Conservation (phyloP, 345 rosid species). For the Eucalyptus tenuipes region DNA sequence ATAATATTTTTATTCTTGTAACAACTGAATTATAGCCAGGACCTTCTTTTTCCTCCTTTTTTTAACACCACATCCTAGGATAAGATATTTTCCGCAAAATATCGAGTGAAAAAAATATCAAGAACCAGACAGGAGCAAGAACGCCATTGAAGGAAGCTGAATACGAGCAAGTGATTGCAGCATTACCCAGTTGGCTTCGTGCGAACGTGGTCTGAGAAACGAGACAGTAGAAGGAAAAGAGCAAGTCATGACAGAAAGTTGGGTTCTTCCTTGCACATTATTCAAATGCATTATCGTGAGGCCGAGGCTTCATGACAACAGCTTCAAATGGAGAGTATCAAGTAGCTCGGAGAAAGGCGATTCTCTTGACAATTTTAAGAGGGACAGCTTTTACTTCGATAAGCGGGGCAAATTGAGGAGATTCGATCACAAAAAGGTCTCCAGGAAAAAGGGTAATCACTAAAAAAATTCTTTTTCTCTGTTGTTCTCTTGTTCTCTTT, state of each 20-base stretch:
- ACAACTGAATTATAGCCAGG: neutral
- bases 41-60: neutral
- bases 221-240: neutral
- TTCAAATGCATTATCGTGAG: neutral
- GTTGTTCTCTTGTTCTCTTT: neutral
- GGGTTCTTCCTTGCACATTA: neutral
- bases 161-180: neutral
- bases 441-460: constrained; percentile 50
- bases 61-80: neutral
- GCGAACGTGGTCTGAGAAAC: neutral
- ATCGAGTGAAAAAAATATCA: neutral
- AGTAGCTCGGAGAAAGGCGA: neutral
- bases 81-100: neutral
- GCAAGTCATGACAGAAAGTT: neutral
- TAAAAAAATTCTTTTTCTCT: neutral
- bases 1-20: neutral
- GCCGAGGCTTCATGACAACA: neutral
- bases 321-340: neutral
- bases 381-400: constrained; percentile 54
- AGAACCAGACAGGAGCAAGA: neutral
- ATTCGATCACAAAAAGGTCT: constrained; percentile 55
- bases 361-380: neutral
- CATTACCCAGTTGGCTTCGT: neutral
- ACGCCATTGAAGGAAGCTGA: neutral
- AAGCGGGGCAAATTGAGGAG: constrained; percentile 54